Percentiles rank a stretch among this genome's conserved stretches.
These are phyloP conservation scores for Westerdykella ornata DNA, from an alignment of 2,329 filamentous ascomycete genomes.

Conservation along the genomic window DNA sequence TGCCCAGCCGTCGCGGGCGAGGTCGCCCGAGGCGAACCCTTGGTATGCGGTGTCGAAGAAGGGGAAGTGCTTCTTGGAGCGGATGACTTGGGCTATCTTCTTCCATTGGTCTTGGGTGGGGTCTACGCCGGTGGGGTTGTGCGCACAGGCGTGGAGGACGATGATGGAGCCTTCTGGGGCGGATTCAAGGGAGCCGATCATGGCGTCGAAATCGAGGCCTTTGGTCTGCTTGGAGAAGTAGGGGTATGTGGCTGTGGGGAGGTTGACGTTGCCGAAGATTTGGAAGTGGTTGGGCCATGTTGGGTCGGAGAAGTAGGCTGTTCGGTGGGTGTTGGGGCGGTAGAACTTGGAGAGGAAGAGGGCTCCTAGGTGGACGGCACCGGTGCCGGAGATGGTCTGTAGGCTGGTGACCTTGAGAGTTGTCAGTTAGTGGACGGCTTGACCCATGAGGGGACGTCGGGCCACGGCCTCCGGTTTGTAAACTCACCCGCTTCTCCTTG, in stretches of 20 bases:
- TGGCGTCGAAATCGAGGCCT: conserved; percentile 85
- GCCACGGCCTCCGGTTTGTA: conserved; percentile 6
- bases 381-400: conserved; percentile 96
- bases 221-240: conserved; percentile 89
- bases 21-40: conserved; percentile 89
- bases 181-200: conserved; percentile 61
- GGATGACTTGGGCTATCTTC: conserved; percentile 72
- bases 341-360: conserved; percentile 94
- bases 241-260: conserved; percentile 75
- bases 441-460: conserved; percentile 12
- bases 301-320: conserved; percentile 85
- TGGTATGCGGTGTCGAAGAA: conserved; percentile 99
- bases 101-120: conserved; percentile 92
- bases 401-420: conserved; percentile 57
- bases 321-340: conserved; percentile 55
- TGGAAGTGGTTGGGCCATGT: conserved; percentile 99
- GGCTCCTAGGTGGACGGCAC: conserved; percentile 85
- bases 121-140: conserved; percentile 97
- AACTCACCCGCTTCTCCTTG: conserved; percentile 65
- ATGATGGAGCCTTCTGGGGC: conserved; percentile 79
- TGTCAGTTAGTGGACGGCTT: conserved; percentile 15
- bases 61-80: conserved; percentile 77
- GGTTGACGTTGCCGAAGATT: conserved; percentile 86
- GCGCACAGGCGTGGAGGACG: conserved; percentile 88
- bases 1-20: conserved; percentile 80